Evolutionary conservation across 441 rosid genomes (phyloP), one percentile per base, ranked within the genome.

Genomic region (Hura crepitans): DNA sequence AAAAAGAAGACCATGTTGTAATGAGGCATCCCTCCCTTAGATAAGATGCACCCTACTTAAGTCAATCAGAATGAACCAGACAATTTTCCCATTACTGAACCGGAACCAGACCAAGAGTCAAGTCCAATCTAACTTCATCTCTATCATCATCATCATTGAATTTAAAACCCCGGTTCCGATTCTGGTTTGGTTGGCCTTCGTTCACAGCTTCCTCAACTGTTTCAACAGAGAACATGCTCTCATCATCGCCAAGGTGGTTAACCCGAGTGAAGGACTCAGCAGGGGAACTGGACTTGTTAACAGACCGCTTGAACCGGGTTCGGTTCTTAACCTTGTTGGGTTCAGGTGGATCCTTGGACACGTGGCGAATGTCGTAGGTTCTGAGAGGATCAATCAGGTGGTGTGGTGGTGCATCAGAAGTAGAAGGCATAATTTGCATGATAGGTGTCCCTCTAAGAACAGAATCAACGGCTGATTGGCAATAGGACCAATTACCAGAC

Each of bases 401-500:
- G 4, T 66, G 71, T 13, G 64, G 60, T 14, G 76, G 68, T 20
- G 69, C 28, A 35, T 69, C 70, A 42, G 72, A 22, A 13, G 73
- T 61, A 20, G 79, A 53, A 62, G 76, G 62, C 49, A 73, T 35
- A 8, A 35, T 58, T 23, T 72, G 72, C 42, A 62, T n/a, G 30
- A 78, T 71, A 10, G 83, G 74, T 10, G 73, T 57, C 37, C 86
- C 87, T 56, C 59, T 70, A 42, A 85, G 83, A 5, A 85, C 89
- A 0, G 81, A 75, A 30, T 83, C 85, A 27, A 85, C 87, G 3
- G 87, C 85, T 0, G 86, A 78, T 59, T 85, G 82, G 77, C 89
- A 85, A 15, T 75, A 79, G 47, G 46, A 74, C 89, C 89, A 85
- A 50, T 79, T 75, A 0, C 89, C 89, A 1, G 85, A 77, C 83